Evolutionary conservation across 1,284 basidiomycete genomes (phyloP), one percentile per base, ranked within the genome.

Genomic region (Tilletiaria anomala): DNA sequence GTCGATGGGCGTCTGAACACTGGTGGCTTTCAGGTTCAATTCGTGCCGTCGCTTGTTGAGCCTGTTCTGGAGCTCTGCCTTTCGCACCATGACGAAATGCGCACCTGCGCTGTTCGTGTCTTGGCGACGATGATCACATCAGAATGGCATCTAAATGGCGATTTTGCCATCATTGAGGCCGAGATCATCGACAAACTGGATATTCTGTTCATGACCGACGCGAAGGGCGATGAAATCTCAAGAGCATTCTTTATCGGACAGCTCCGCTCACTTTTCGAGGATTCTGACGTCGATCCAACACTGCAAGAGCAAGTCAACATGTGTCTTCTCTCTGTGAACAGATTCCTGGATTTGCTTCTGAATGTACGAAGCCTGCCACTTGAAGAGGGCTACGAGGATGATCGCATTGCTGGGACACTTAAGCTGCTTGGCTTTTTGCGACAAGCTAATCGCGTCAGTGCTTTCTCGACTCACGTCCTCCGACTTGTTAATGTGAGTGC

Each of bases 91-190:
- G 89, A 94, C 61, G 80, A 82, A 56, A 73, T 94, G 38, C 79
- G 89, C 48, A 83, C 78, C 55, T 83, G 83, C 52, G 88, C 87
- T 0, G 87, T 93, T 5, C 52, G 58, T 12, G 88, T 96, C 38
- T 74, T 96, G 17, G 91, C 83, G 68, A 84, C 83, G 56, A 94
- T 96, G 86, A 89, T 96, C 51, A 78, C 93, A 40, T 84, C 87
- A 4, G 87, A 94, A 64, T 57, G 54, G 53, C 54, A 53, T 22
- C 48, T 58, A 16, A 60, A 60, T 24, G 59, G 59, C 31, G 53
- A 59, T 37, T 68, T 68, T 36, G 47, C 39, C 20, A 53, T 58
- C 23, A 69, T 96, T 54, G 85, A 94, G 67, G 82, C 83, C 53
- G 88, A 93, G 68, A 75, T 96, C n/a, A 85, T 96, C 55, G 88